Evolutionary conservation across 2,329 filamentous ascomycete genomes (phyloP).

Genomic region (Blastomyces parvus): DNA sequence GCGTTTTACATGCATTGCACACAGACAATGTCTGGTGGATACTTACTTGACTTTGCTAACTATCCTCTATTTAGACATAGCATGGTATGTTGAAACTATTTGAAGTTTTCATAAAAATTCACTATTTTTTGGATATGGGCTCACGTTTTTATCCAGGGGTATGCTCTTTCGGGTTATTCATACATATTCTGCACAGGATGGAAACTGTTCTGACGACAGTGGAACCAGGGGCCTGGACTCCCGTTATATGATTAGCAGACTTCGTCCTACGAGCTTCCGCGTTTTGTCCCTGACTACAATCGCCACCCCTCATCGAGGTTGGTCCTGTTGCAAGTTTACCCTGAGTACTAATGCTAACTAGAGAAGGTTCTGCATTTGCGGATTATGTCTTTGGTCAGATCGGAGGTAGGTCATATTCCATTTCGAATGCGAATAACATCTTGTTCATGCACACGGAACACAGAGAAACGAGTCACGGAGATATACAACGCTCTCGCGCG

Average conservation of each 20-base stretch:
- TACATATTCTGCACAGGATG: neutral
- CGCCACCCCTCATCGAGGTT: constrained; percentile 51
- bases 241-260: constrained; percentile 53
- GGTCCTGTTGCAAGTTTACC: neutral
- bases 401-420: constrained; percentile 35
- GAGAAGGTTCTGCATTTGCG: constrained; percentile 48
- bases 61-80: constrained; percentile 31
- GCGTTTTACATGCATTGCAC: neutral
- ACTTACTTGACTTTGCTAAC: constrained; percentile 11
- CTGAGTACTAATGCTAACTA: neutral
- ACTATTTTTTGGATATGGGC: neutral
- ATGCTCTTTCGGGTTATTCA: neutral
- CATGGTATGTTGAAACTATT: constrained; percentile 32
- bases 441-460: neutral
- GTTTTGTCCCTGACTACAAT: constrained; percentile 61
- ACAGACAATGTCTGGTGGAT: neutral
- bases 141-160: constrained; percentile 6
- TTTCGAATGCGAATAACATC: neutral
- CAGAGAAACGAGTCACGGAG: constrained; percentile 42
- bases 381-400: constrained; percentile 53
- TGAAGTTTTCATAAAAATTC: neutral
- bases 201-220: neutral
- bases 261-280: constrained; percentile 57
- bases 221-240: constrained; percentile 49
- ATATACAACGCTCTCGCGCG: constrained; percentile 48